Base-by-base conservation (phyloP, 371 early-diverging fungal genomes). In the Apophysomyces elegans region DNA sequence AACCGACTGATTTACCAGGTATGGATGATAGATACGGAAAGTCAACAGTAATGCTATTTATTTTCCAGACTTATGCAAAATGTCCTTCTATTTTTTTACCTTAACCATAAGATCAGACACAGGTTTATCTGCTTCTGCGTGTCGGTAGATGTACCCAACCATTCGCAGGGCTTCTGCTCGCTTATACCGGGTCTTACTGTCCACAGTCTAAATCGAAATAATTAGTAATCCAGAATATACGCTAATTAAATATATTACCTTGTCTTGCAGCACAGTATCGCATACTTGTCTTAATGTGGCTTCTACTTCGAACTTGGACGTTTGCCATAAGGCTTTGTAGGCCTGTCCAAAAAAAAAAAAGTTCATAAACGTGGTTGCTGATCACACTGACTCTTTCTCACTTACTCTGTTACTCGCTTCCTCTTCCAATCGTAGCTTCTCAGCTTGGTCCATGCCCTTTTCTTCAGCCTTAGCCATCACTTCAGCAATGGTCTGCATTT, bases 261-360 rank as follows among this genome's bases (percentile, higher is more conserved):
- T 72, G 62, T 72, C 72, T 32, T 87, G 83, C 57, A 96, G 81
- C 13, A 93, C 90, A 18, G 75, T 70, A 74, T 95, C 96, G 83
- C 98, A 97, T 2, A 93, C 93, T 76, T 95, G 92, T 37, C 96
- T 87, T 62, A 97, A 75, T 1, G 80, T 83, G 9, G 76, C 88
- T 70, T 97, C 95, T 6, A 98, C 95, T 73, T 98, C 99, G 62
- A 98, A 84, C 69, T 95, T 95, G 41, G 92, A 92, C 9, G 94
- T 95, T 74, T 93, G 87, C 97, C 97, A 97, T 62, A 98, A 84
- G 1, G 95, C 94, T 68, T 95, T 90, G 67, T 96, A 81, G 18
- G 93, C 92, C 80, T 91, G 85, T 21, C 50, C 18, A 63, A 7
- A 73, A 76, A 50, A 21, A 32, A n/a, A 50, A 32, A 54, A 63